Evolutionary conservation across 495 filamentous ascomycete genomes (phyloP).

Genomic region (Penicillium manginii): DNA sequence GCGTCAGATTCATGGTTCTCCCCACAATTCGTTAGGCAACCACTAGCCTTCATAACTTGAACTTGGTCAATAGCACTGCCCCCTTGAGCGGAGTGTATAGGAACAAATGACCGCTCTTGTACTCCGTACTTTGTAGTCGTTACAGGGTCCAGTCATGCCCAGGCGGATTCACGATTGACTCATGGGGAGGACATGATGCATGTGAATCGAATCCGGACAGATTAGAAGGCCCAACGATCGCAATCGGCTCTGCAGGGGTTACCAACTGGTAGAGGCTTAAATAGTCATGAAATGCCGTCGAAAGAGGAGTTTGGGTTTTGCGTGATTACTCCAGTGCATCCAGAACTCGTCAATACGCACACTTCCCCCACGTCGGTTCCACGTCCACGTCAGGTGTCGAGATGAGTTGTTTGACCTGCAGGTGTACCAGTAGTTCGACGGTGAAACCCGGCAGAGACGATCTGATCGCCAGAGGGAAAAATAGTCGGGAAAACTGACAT

Average conservation of each 20-base stretch:
- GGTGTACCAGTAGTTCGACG: background rate
- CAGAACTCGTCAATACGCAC: background rate
- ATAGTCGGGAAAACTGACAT: background rate
- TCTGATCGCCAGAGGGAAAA: background rate
- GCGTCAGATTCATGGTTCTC: background rate
- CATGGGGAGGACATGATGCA: slow-evolving; percentile 12
- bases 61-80: background rate
- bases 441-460: slow-evolving; percentile 2
- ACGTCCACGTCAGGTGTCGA: background rate
- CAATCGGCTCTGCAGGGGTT: slow-evolving; percentile 11
- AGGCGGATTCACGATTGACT: slow-evolving; percentile 13
- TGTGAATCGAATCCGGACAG: slow-evolving; percentile 10
- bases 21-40: slow-evolving; percentile 5
- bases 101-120: background rate
- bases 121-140: background rate
- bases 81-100: background rate
- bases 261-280: slow-evolving; percentile 3
- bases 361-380: background rate
- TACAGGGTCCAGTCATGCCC: slow-evolving; percentile 3
- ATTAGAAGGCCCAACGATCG: slow-evolving; percentile 6
- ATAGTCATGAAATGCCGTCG: background rate
- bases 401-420: slow-evolving; percentile 5
- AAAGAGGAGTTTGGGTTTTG: slow-evolving; percentile 12
- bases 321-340: slow-evolving; percentile 7
- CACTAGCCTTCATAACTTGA: background rate